phyloP scores from a whole-genome alignment of 768 basidiomycete species.

The Daedaleopsis nitida region DNA sequence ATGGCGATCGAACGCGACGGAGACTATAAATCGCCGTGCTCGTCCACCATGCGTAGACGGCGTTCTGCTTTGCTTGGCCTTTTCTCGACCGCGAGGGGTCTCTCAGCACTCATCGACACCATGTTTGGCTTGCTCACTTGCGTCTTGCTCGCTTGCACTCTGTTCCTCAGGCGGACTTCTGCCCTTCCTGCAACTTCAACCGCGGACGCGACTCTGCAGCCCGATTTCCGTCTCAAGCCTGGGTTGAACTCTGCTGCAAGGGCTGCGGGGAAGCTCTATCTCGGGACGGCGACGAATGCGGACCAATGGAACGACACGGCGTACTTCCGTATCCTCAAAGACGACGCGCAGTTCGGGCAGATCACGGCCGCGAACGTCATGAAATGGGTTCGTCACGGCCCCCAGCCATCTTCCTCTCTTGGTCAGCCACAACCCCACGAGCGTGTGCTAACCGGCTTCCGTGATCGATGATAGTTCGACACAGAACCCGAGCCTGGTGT shows the following conservation, averaged over 20 bases:
- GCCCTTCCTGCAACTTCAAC: neutral
- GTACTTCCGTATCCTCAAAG: conserved; percentile 40
- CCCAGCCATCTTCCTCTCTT: neutral
- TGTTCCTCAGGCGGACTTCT: neutral
- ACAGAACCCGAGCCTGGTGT: conserved; percentile 50
- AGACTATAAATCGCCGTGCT: too few relatives aligned
- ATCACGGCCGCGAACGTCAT: conserved; percentile 47
- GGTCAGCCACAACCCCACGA: neutral
- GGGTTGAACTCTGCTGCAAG: conserved; percentile 39
- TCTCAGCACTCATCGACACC: too few relatives aligned
- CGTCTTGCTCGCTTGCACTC: neutral
- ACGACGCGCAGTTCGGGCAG: conserved; percentile 43
- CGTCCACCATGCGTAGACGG: too few relatives aligned
- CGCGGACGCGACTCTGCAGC: neutral
- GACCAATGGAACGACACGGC: conserved; percentile 41
- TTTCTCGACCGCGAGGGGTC: too few relatives aligned
- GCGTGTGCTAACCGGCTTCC: neutral
- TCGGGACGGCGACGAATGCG: conserved; percentile 51
- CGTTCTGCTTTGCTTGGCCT: too few relatives aligned
- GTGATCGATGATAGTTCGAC: conserved; percentile 43
- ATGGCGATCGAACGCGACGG: too few relatives aligned
- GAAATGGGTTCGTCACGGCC: conserved; percentile 39
- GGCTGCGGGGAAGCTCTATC: conserved; percentile 45
- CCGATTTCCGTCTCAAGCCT: neutral
- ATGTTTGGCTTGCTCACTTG: neutral